Percentiles rank a stretch among this genome's conserved stretches.
These are phyloP conservation scores for Fusarium albosuccineum DNA, from an alignment of 2,329 filamentous ascomycete genomes.

Conservation along the genomic window DNA sequence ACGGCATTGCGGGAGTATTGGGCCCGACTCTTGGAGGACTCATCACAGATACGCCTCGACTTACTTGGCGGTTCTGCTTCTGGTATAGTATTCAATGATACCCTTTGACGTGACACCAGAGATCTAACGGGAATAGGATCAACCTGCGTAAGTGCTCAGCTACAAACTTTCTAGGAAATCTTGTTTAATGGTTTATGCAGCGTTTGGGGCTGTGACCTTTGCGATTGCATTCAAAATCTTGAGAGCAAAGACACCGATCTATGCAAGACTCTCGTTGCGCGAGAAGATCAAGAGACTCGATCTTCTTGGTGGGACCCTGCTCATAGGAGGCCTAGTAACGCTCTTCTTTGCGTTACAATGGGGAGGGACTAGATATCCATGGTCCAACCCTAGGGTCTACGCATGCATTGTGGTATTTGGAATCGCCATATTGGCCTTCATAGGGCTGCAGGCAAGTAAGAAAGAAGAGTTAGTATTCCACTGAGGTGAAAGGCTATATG, in stretches of 20 bases:
- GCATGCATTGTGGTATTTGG: slow-evolving; percentile 15
- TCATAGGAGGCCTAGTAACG: slow-evolving; percentile 15
- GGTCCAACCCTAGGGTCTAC: slow-evolving; percentile 17
- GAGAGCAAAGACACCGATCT: slow-evolving; percentile 6
- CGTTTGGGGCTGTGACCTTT: slow-evolving; percentile 15
- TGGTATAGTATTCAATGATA: not conserved
- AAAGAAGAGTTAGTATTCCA: slow-evolving; percentile 18
- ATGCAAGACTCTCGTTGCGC: slow-evolving; percentile 3
- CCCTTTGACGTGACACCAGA: not conserved
- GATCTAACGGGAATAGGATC: slow-evolving; percentile 18
- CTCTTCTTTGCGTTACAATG: slow-evolving; percentile 26
- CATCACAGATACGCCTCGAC: slow-evolving; percentile 34
- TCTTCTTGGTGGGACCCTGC: slow-evolving; percentile 9
- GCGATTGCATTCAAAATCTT: not conserved
- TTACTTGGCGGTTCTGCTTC: slow-evolving; percentile 23
- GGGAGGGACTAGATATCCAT: slow-evolving; percentile 21
- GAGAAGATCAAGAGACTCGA: slow-evolving; percentile 27
- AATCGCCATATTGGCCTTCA: slow-evolving; percentile 9
- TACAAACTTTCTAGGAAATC: not conserved
- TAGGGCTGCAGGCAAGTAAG: slow-evolving; percentile 1
- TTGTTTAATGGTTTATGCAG: not conserved
- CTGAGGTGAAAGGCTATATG: no score
- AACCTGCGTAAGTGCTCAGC: slow-evolving; percentile 11
- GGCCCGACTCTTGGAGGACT: slow-evolving; percentile 48
- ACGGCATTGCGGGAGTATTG: slow-evolving; percentile 45